A percentile compares a stretch with the other conserved stretches of the same genome.
phyloP scores from a whole-genome alignment of 148 eudicot genomes.

The Cornus kousa region DNA sequence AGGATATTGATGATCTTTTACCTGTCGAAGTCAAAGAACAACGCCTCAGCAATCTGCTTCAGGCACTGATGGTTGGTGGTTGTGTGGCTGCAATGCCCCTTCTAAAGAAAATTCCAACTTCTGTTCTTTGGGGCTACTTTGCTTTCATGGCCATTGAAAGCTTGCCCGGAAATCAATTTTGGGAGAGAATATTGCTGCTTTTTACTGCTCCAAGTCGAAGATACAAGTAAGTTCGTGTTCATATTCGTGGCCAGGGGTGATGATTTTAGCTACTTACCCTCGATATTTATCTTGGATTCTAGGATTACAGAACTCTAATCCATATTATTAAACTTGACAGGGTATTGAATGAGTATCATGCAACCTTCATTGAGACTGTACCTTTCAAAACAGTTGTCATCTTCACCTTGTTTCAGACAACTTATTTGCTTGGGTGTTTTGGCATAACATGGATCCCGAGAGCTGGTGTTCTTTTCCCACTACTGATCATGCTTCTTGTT shows the following conservation, averaged over 20 bases:
- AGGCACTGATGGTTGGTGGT: slow-evolving; percentile 77
- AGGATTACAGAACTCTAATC: not conserved
- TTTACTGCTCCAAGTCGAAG: slow-evolving; percentile 96
- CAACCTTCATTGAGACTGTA: slow-evolving; percentile 85
- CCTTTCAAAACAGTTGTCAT: slow-evolving; percentile 77
- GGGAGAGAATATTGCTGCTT: slow-evolving; percentile 87
- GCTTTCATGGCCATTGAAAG: slow-evolving; percentile 99
- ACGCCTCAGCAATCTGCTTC: slow-evolving; percentile 90
- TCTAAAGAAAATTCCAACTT: slow-evolving; percentile 85
- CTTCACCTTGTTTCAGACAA: slow-evolving; percentile 85
- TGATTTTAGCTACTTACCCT: not conserved
- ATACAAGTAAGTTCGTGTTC: slow-evolving; percentile 58
- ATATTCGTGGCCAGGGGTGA: not conserved
- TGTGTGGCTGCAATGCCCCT: slow-evolving; percentile 98
- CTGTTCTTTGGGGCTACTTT: slow-evolving; percentile 99
- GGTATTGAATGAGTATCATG: slow-evolving; percentile 81
- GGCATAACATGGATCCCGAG: slow-evolving; percentile 97
- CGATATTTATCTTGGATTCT: not conserved
- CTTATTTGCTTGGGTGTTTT: slow-evolving; percentile 77
- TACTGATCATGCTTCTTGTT: slow-evolving; percentile 95
- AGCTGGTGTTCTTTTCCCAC: slow-evolving; percentile 94
- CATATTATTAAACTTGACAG: slow-evolving; percentile 29
- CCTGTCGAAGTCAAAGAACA: slow-evolving; percentile 97
- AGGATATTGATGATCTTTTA: slow-evolving; percentile 86
- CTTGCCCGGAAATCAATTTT: slow-evolving; percentile 97